Percentiles rank a stretch among this genome's conserved stretches.
Evolutionary conservation across 352 stramenopile species (phyloP).

Genomic region (Aphanomyces stellatus): DNA sequence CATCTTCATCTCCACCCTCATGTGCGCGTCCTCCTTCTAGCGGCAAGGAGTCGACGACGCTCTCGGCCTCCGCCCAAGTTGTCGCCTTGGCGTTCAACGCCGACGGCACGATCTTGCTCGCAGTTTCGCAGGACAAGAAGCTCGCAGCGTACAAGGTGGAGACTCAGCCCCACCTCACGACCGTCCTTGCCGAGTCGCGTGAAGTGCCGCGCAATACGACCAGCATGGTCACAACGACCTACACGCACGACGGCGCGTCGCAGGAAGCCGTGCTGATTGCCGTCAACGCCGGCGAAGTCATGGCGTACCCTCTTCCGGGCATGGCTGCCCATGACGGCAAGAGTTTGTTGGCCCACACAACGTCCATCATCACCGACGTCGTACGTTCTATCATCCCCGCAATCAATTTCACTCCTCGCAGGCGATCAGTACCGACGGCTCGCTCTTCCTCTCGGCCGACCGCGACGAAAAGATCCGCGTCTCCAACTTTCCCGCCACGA

Average conservation of each 20-base stretch:
- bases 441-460: slow-evolving; percentile 62
- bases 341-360: slow-evolving; percentile 74
- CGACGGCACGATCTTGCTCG: background rate
- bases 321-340: slow-evolving; percentile 46
- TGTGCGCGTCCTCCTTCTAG: background rate
- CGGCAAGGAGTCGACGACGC: background rate
- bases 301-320: slow-evolving; percentile 68
- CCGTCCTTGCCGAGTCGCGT: background rate
- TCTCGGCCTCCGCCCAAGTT: slow-evolving; percentile 1
- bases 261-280: slow-evolving; percentile 61
- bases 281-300: slow-evolving; percentile 75
- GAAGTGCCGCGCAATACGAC: slow-evolving; percentile 59
- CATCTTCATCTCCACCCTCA: background rate
- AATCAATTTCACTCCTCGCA: background rate
- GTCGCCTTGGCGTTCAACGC: slow-evolving; percentile 15
- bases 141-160: slow-evolving; percentile 12
- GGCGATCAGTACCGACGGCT: slow-evolving; percentile 36
- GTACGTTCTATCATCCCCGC: slow-evolving; percentile 1
- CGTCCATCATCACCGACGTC: slow-evolving; percentile 79
- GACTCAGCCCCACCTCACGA: background rate
- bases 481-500: slow-evolving; percentile 60
- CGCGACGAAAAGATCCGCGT: slow-evolving; percentile 83
- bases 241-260: slow-evolving; percentile 22
- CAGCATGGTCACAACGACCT: slow-evolving; percentile 39
- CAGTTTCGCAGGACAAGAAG: slow-evolving; percentile 13